Percentiles rank a stretch among this genome's conserved stretches.
phyloP scores from a whole-genome alignment of 73 alveolate genomes.

The Paramecium octaurelia region DNA sequence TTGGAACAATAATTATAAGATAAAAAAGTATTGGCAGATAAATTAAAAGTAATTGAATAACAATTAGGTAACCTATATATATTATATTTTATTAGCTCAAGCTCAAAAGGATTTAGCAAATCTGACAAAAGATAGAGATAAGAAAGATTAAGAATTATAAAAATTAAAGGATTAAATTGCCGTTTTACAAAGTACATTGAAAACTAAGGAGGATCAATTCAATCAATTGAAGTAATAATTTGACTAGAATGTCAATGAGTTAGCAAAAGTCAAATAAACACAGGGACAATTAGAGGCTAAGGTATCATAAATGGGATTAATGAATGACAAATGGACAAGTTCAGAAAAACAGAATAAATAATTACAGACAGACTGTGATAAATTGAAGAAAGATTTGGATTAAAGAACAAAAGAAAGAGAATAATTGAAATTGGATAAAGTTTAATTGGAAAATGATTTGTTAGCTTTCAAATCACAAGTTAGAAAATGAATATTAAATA shows the following conservation, averaged over 20 bases:
- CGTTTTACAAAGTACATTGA: not conserved
- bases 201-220: not conserved
- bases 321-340: not conserved
- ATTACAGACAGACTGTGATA: not conserved
- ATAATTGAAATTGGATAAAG: conserved; percentile 26
- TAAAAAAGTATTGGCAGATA: not conserved
- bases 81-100: not conserved
- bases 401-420: conserved; percentile 36
- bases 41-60: not conserved
- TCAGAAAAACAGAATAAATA: not conserved
- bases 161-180: not conserved
- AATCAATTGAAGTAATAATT: not conserved
- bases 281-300: conserved; percentile 38
- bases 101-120: not conserved
- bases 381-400: conserved; percentile 12
- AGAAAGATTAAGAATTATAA: not conserved
- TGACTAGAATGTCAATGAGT: not conserved
- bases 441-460: conserved; percentile 18
- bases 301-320: not conserved
- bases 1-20: conserved; percentile 30
- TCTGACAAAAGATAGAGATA: not conserved
- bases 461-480: not conserved
- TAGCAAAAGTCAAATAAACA: not conserved
- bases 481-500: not conserved
- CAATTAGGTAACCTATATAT: not conserved